phyloP scores from a whole-genome alignment of 1,139 yeast genomes.

The Geotrichum reessii region DNA sequence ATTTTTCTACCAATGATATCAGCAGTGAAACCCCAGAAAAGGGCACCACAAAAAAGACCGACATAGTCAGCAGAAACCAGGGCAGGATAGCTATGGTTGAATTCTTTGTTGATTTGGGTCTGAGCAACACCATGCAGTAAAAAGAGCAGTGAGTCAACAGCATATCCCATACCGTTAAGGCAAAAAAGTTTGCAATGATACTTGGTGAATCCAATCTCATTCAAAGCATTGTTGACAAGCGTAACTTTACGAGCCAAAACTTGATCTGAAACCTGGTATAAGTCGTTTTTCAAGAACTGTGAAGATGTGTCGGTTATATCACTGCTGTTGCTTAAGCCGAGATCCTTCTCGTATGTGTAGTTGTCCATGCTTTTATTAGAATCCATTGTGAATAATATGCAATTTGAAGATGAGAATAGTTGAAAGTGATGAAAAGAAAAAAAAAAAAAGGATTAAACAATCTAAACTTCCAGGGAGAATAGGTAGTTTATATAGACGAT shows the following conservation, averaged over 20 bases:
- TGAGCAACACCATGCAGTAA: slow-evolving; percentile 44
- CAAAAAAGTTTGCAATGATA: slow-evolving; percentile 31
- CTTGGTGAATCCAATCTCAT: slow-evolving; percentile 30
- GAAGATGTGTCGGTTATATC: slow-evolving; percentile 1
- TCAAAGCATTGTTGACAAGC: slow-evolving; percentile 31
- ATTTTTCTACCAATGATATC: slow-evolving; percentile 45
- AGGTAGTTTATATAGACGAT: neutral
- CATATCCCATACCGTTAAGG: slow-evolving; percentile 53
- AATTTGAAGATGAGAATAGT: neutral
- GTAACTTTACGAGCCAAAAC: slow-evolving; percentile 24
- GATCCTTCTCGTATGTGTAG: slow-evolving; percentile 1
- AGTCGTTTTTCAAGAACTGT: slow-evolving; percentile 9
- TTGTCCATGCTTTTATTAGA: neutral
- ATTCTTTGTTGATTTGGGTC: slow-evolving; percentile 27
- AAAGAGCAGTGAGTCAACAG: slow-evolving; percentile 55
- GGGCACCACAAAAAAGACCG: slow-evolving; percentile 53
- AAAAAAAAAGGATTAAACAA: neutral
- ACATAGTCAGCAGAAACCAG: slow-evolving; percentile 42
- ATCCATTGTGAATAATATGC: neutral
- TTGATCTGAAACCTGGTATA: slow-evolving; percentile 22
- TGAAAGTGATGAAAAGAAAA: neutral
- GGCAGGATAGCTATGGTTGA: slow-evolving; percentile 29
- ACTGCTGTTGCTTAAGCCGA: neutral
- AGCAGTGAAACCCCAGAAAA: slow-evolving; percentile 49
- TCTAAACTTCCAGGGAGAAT: neutral